These are phyloP conservation scores for Ophiosphaerella narmari DNA, from an alignment of 2,329 filamentous ascomycete genomes.

Conservation along the genomic window DNA sequence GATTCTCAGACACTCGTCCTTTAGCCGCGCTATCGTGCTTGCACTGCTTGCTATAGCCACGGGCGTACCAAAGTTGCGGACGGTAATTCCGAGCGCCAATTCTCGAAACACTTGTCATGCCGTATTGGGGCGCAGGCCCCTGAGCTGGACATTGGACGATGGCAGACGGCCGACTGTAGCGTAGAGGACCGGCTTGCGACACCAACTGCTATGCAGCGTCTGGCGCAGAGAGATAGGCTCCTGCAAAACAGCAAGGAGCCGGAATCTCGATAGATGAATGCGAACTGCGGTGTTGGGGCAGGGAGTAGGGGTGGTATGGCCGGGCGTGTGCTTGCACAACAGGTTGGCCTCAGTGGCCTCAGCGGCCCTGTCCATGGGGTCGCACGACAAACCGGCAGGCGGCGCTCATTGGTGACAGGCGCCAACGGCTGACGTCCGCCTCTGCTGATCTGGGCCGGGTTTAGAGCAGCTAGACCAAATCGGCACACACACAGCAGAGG, in stretches of 20 bases:
- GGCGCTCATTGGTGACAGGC: too few relatives aligned
- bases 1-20: conserved; percentile 14
- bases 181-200: too few relatives aligned
- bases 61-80: conserved; percentile 18
- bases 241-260: conserved; percentile 14
- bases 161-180: background rate
- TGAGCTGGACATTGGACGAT: conserved; percentile 25
- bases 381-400: too few relatives aligned
- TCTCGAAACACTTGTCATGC: conserved; percentile 37
- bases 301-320: conserved; percentile 13
- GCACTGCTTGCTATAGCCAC: conserved; percentile 24
- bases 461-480: conserved; percentile 5
- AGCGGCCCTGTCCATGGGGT: too few relatives aligned
- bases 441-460: conserved; percentile 6
- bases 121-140: conserved; percentile 32
- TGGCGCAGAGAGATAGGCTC: conserved; percentile 8
- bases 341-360: too few relatives aligned
- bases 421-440: conserved; percentile 5
- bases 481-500: conserved; percentile 26
- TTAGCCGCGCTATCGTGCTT: conserved; percentile 27
- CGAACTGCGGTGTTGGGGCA: conserved; percentile 25
- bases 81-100: conserved; percentile 22
- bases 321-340: background rate
- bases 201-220: background rate
- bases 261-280: conserved; percentile 29